phyloP scores from a whole-genome alignment of 805 yeast species.

The Lachancea sp. region DNA sequence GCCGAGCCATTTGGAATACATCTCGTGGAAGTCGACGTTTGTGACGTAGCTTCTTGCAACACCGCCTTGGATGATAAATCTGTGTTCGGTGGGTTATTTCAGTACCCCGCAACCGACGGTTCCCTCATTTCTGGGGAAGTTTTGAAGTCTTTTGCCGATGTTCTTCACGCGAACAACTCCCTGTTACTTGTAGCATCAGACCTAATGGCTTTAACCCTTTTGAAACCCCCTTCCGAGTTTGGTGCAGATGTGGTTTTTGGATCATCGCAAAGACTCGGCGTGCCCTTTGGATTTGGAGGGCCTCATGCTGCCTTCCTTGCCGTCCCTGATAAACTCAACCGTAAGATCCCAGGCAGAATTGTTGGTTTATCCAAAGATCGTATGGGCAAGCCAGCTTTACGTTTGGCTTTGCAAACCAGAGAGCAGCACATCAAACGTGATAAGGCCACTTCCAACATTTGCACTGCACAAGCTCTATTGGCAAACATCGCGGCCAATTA shows the following conservation, averaged over 20 bases:
- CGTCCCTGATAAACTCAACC: conserved; percentile 67
- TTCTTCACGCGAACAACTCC: conserved; percentile 67
- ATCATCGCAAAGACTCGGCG: conserved; percentile 92
- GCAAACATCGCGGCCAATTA: conserved; percentile 96
- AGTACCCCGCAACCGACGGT: conserved; percentile 90
- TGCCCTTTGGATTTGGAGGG: conserved; percentile 96
- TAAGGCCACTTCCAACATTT: conserved; percentile 94
- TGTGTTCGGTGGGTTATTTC: conserved; percentile 78
- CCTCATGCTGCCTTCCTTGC: conserved; percentile 98
- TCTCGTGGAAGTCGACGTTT: conserved; percentile 50
- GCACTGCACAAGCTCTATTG: conserved; percentile 94
- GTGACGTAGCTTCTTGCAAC: conserved; percentile 36
- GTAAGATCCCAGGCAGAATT: conserved; percentile 95
- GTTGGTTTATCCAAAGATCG: conserved; percentile 92
- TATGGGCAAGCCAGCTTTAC: conserved; percentile 78
- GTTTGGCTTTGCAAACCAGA: conserved; percentile 94
- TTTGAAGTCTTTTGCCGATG: conserved; percentile 51
- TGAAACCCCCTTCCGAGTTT: conserved; percentile 76
- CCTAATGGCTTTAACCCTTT: conserved; percentile 75
- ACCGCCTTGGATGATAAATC: conserved; percentile 33
- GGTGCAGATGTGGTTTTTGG: conserved; percentile 94
- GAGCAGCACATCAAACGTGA: conserved; percentile 98
- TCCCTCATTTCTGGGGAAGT: conserved; percentile 43
- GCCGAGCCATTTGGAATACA: conserved; percentile 69
- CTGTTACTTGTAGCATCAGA: conserved; percentile 85